Conservation (phyloP, 371 early-diverging fungal genomes). For the Chytridium lagenaria region DNA sequence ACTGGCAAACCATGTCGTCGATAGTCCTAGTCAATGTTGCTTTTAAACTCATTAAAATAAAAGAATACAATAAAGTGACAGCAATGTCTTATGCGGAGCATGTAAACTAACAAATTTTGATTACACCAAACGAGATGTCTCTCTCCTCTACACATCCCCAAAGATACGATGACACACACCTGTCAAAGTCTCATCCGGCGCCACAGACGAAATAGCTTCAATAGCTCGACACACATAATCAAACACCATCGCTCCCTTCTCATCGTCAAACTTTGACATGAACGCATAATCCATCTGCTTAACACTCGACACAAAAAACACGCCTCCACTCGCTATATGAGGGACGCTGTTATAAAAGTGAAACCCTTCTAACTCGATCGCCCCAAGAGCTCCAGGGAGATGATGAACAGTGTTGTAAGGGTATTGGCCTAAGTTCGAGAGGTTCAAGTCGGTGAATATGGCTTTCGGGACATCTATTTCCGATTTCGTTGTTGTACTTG, state of each 20-base stretch:
- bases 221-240: not conserved
- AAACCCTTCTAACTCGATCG: not conserved
- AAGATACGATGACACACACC: not conserved
- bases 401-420: not conserved
- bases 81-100: too few relatives aligned
- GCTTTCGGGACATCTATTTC: not conserved
- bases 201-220: not conserved
- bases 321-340: not conserved
- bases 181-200: not conserved
- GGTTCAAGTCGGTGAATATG: not conserved
- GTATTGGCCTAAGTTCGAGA: not conserved
- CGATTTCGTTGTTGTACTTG: not conserved
- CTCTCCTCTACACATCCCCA: too few relatives aligned
- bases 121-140: too few relatives aligned
- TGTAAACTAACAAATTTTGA: too few relatives aligned
- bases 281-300: conserved; percentile 1
- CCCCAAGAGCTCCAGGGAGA: not conserved
- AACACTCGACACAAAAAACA: not conserved
- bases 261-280: not conserved
- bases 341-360: conserved; percentile 6
- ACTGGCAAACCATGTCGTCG: too few relatives aligned
- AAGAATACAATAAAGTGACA: too few relatives aligned
- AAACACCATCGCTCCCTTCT: not conserved
- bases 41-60: too few relatives aligned
- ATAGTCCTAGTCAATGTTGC: too few relatives aligned